A percentile compares a stretch with the other conserved stretches of the same genome.
Evolutionary conservation across 139 green algal species (phyloP).

Genomic region (Zygnema cylindricum): DNA sequence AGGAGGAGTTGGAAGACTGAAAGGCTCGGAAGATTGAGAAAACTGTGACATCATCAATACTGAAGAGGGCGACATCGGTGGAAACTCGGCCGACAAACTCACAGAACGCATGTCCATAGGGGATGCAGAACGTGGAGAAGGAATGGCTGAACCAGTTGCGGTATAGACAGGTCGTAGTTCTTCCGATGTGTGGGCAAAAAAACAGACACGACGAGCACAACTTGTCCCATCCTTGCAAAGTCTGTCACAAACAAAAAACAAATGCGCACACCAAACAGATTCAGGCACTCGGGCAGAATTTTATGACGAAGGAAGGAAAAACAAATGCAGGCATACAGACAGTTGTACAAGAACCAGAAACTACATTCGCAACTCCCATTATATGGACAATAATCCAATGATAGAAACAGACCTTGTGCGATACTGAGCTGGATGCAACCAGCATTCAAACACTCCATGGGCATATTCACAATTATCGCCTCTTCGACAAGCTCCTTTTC

Average conservation of each 20-base stretch:
- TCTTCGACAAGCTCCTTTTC: constrained; percentile 81
- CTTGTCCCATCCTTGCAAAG: constrained; percentile 89
- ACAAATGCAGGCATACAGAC: neutral
- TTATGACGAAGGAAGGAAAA: neutral
- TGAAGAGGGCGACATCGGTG: constrained; percentile 41
- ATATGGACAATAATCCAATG: neutral
- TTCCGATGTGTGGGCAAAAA: constrained; percentile 88
- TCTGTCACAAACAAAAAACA: constrained; percentile 57
- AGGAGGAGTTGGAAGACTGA: neutral
- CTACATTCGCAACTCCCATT: neutral
- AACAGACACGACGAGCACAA: constrained; percentile 93
- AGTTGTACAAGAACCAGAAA: neutral
- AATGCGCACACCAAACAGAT: neutral
- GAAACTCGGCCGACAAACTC: constrained; percentile 32
- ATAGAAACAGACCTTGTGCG: constrained; percentile 66
- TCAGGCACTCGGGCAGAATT: neutral
- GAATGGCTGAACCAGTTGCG: constrained; percentile 22
- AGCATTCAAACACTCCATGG: constrained; percentile 97
- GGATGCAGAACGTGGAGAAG: constrained; percentile 38
- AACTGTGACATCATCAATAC: constrained; percentile 35
- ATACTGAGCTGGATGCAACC: constrained; percentile 93
- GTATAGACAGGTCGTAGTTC: constrained; percentile 75
- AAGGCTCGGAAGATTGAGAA: neutral
- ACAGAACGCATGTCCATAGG: constrained; percentile 56
- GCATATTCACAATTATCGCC: constrained; percentile 89